Evolutionary conservation across 116 monocot genomes (phyloP), one percentile per base, ranked within the genome.

Genomic region (Thalassia testudinum): DNA sequence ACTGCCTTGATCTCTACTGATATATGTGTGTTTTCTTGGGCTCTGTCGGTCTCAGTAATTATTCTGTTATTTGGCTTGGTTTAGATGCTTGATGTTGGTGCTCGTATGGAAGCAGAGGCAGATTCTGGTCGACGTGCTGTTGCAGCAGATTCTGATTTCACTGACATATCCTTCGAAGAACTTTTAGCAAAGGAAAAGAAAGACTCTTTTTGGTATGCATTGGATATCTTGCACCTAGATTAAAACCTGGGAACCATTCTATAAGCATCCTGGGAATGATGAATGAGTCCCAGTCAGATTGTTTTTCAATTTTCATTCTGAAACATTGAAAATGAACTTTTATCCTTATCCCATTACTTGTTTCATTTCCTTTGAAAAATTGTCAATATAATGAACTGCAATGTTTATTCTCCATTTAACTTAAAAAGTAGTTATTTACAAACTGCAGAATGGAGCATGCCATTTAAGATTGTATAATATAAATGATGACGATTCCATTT

Each of bases 101-200:
- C 73, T 7, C 70, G 50, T 17, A 67, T 74, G 76, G 79, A 77
- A 38, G 14, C 43, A 48, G 65, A 74, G 21, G 67, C 37, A 10
- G 29, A 56, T 5, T 13, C 20, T 5, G 72, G 76, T 7, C 22
- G 20, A 5, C 7, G 24, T 18, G 27, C 12, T 24, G 14, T 37
- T 54, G 64, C 54, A 18, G 25, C 59, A 18, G 64, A 64, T 26
- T 26, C 59, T 12, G 82, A 75, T 34, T 66, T 72, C 59, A 37
- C 62, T 54, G 83, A 80, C 5, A 77, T 80, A 44, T 78, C 84
- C 29, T 90, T 90, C 21, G 90, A 90, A 52, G 90, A 80, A 50
- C 52, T 84, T 57, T 53, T 90, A 24, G 84, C 80, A 17, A 70
- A 78, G 52, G 84, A 90, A 59, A 90, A 83, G 70, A 77, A 78